phyloP scores from a whole-genome alignment of 129 eudicot genomes.

The Flaveria ramosissima region DNA sequence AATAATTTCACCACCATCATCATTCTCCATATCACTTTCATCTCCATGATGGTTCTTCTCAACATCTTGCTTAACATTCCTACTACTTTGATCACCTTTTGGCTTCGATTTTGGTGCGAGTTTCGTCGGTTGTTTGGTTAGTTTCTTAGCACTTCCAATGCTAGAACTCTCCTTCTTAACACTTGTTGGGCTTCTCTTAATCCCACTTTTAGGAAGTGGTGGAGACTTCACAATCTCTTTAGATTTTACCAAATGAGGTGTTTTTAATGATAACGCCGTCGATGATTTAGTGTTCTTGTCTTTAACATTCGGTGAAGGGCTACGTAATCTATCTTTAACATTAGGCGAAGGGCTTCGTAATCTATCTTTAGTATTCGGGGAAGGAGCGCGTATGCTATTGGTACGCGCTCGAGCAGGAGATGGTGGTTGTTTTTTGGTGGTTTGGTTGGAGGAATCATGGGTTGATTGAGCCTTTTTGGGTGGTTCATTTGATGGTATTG shows the following conservation, averaged over 20 bases:
- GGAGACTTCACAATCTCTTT: slow-evolving; percentile 39
- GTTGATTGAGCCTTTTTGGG: slow-evolving; percentile 27
- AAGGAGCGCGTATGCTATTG: background rate
- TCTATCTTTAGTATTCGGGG: background rate
- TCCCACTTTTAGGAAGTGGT: slow-evolving; percentile 30
- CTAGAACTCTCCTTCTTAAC: slow-evolving; percentile 28
- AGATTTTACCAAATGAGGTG: slow-evolving; percentile 17
- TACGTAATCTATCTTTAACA: background rate
- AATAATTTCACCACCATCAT: slow-evolving; percentile 20
- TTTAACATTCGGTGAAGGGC: slow-evolving; percentile 25
- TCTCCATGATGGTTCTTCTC: slow-evolving; percentile 36
- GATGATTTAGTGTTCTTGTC: slow-evolving; percentile 21
- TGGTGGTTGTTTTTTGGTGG: slow-evolving; percentile 21
- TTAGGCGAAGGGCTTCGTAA: slow-evolving; percentile 23
- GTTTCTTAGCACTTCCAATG: slow-evolving; percentile 16
- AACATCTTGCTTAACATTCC: slow-evolving; percentile 21
- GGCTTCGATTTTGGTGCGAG: slow-evolving; percentile 21
- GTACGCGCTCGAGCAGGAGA: slow-evolving; percentile 3
- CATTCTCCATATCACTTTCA: slow-evolving; percentile 28
- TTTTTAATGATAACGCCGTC: slow-evolving; percentile 31
- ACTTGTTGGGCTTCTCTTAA: slow-evolving; percentile 32
- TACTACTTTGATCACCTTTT: slow-evolving; percentile 13
- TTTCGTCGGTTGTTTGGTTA: slow-evolving; percentile 20
- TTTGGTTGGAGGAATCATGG: slow-evolving; percentile 24
- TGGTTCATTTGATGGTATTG: slow-evolving; percentile 42